Evolutionary conservation across 352 stramenopile genomes (phyloP), one percentile per base, ranked within the genome.

Genomic region (Phytopythium helicoides): DNA sequence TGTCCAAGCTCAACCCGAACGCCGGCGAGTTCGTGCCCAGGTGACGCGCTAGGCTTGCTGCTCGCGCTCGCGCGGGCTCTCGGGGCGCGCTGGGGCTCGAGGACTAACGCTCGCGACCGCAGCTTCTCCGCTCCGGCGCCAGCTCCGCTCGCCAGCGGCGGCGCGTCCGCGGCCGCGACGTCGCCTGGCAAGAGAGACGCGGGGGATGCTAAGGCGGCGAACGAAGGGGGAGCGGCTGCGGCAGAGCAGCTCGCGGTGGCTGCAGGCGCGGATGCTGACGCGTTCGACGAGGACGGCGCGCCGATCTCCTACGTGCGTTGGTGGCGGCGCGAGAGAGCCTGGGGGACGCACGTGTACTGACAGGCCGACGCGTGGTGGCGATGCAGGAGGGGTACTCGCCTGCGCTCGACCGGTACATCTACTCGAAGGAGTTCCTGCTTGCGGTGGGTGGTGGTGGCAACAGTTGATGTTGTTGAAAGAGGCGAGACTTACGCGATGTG

Each of bases 21-120:
- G 82, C 82, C n/a, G 79, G 80, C 72, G 82, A 84, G 58, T 92
- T 84, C 57, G 78, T 90, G 47, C 82, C 82, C 28, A 89, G 73
- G 82, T 89, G 54, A 47, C n/a, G n/a, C n/a, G n/a, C n/a, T n/a
- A n/a, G 76, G 28, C 28, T 9, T 33, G 58, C 18, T 19, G 23
- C 36, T 52, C 3, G 4, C 41, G 8, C 19, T 22, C 28, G 16
- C 23, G 19, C 34, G 28, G 31, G 44, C 46, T 40, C 14, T 8
- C 39, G 45, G 22, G 16, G 52, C 28, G 23, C 54, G 21, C 15
- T 18, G 31, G 18, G 11, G 21, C 41, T 22, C 10, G 15, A 11
- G 39, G 31, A 3, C 15, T 51, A 50, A 47, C 48, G 47, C 21
- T 36, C 18, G 6, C 25, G 37, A 3, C 55, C 44, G 31, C 60